A percentile compares a stretch with the other conserved stretches of the same genome.
Evolutionary conservation across 306 rosid genomes (phyloP).

Genomic region (Trifolium pratense): DNA sequence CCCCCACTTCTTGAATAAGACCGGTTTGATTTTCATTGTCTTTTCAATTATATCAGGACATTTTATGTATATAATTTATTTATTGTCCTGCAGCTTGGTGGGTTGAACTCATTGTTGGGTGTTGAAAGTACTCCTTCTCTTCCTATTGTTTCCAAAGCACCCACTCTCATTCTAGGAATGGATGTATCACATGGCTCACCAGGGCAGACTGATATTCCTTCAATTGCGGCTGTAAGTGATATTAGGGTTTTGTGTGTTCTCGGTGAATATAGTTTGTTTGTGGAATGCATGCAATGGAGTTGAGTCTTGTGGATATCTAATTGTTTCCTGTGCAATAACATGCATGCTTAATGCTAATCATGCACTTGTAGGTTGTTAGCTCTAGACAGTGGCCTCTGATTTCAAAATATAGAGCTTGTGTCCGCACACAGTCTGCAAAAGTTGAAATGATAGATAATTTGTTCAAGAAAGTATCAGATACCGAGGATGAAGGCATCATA

Average conservation of each 20-base stretch:
- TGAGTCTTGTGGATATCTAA: neutral
- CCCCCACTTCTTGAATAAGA: neutral
- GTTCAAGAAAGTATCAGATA: slow-evolving; percentile 69
- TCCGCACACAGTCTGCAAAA: slow-evolving; percentile 88
- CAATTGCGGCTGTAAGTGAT: slow-evolving; percentile 83
- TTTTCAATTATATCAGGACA: neutral
- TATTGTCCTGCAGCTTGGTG: slow-evolving; percentile 76
- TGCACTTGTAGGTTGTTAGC: slow-evolving; percentile 75
- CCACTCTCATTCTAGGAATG: slow-evolving; percentile 91
- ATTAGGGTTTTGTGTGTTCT: neutral
- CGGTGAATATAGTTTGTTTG: neutral
- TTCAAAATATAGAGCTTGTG: slow-evolving; percentile 86
- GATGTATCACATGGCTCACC: slow-evolving; percentile 99
- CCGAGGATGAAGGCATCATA: slow-evolving; percentile 86
- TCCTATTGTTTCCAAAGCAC: slow-evolving; percentile 82
- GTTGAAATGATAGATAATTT: slow-evolving; percentile 92
- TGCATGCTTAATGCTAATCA: slow-evolving; percentile 9
- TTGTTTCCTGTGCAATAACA: neutral
- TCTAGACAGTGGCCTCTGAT: slow-evolving; percentile 93
- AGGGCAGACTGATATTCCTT: slow-evolving; percentile 87
- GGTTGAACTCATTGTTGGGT: slow-evolving; percentile 77
- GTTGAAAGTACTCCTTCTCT: slow-evolving; percentile 70
- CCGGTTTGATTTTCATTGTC: neutral
- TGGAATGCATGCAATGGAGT: neutral
- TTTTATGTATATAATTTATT: neutral